phyloP scores from a whole-genome alignment of 1,139 yeast species.

The Protomyces inundatus region DNA sequence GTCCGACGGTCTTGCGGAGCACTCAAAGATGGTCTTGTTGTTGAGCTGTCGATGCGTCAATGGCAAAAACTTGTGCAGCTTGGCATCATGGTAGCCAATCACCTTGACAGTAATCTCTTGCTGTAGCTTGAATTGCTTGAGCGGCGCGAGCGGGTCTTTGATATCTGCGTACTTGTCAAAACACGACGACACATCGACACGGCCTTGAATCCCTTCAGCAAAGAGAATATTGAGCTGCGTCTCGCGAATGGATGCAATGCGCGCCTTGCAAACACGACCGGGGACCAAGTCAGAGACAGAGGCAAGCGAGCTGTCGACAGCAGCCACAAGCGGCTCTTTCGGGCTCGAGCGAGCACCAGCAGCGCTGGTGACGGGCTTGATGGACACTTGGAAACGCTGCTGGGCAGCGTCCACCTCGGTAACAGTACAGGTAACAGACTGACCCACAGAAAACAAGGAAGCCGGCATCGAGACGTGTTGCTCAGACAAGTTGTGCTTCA shows the following conservation, averaged over 20 bases:
- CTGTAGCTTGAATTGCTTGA: constrained; percentile 56
- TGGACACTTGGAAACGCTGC: constrained; percentile 32
- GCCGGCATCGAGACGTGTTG: constrained; percentile 54
- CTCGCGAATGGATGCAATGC: constrained; percentile 58
- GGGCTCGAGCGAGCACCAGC: constrained; percentile 49
- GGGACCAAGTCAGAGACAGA: constrained; percentile 50
- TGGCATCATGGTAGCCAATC: constrained; percentile 72
- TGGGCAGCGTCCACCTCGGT: constrained; percentile 26
- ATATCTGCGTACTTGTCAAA: constrained; percentile 56
- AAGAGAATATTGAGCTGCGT: constrained; percentile 71
- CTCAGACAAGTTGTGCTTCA: constrained; percentile 52
- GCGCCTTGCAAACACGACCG: constrained; percentile 60
- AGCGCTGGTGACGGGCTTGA: constrained; percentile 48
- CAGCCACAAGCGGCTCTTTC: constrained; percentile 43
- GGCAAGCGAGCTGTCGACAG: constrained; percentile 54
- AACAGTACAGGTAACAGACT: constrained; percentile 29
- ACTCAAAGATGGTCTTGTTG: constrained; percentile 58
- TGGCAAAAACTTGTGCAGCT: constrained; percentile 64
- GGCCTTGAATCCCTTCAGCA: constrained; percentile 75
- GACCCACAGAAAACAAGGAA: constrained; percentile 53
- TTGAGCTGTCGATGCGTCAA: constrained; percentile 54
- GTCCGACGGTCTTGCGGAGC: constrained; percentile 51
- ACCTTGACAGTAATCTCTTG: constrained; percentile 58
- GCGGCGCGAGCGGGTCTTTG: constrained; percentile 55
- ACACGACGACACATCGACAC: constrained; percentile 70